Conservation (phyloP, 1,284 basidiomycete genomes). For the Malassezia arunalokei region DNA sequence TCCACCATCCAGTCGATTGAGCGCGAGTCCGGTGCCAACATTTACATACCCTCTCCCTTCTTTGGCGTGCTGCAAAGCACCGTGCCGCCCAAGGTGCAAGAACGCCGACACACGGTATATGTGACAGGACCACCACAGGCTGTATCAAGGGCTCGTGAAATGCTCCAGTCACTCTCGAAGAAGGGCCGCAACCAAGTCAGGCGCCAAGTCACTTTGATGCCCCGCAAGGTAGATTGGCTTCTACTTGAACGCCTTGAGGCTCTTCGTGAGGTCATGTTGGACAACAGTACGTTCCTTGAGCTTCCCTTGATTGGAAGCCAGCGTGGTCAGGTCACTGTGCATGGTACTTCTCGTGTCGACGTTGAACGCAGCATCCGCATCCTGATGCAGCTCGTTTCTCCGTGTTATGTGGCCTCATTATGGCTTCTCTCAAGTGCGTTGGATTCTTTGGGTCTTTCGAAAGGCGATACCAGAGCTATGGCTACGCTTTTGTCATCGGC, state of each 20-base stretch:
- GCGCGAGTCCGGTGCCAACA: conserved; percentile 92
- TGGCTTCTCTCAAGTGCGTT: conserved; percentile 89
- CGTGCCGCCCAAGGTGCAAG: conserved; percentile 49
- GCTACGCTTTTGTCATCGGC: conserved; percentile 75
- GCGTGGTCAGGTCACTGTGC: conserved; percentile 81
- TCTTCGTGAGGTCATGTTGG: conserved; percentile 78
- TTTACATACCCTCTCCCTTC: conserved; percentile 82
- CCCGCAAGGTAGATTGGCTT: conserved; percentile 96
- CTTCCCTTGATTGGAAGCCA: conserved; percentile 82
- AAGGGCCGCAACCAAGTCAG: conserved; percentile 83
- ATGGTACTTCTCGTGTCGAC: conserved; percentile 84
- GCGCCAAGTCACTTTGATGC: conserved; percentile 80
- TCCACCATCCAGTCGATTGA: conserved; percentile 78
- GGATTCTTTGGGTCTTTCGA: conserved; percentile 75
- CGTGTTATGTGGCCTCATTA: conserved; percentile 88
- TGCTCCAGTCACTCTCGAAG: conserved; percentile 72
- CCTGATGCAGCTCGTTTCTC: conserved; percentile 88
- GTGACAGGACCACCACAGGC: conserved; percentile 69
- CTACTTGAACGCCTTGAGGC: conserved; percentile 83
- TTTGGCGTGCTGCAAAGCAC: conserved; percentile 58
- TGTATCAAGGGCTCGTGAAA: conserved; percentile 84
- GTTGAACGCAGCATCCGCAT: conserved; percentile 88
- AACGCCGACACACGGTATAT: conserved; percentile 67
- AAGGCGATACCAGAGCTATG: conserved; percentile 71
- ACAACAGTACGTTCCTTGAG: conserved; percentile 90